Evolutionary conservation across 1,284 basidiomycete species (phyloP), one percentile per base, ranked within the genome.

Genomic region (Fomitopsis betulina): DNA sequence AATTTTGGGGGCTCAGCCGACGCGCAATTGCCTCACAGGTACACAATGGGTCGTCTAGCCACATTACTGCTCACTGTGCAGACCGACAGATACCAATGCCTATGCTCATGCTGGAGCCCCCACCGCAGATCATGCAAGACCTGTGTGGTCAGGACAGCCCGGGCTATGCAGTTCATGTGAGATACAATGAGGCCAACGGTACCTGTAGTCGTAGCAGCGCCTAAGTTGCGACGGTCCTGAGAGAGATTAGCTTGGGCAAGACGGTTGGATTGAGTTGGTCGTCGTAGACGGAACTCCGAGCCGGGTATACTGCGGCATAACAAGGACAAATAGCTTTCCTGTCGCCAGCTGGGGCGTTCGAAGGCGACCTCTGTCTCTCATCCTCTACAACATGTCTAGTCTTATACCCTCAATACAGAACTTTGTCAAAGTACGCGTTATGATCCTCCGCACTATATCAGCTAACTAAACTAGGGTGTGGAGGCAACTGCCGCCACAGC

Each of bases 401-500:
- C 68, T 80, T 57, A 66, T 86, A 27, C 86, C 85, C 13, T 80
- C 81, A 4, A 63, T 88, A 3, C 83, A 85, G 64, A 79, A 75
- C 10, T 81, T 88, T 61, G 84, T 81, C 57, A 89, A 89, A 78
- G 87, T 88, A 59, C 52, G 67, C 54, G 5, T n/a, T 19, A 32
- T 6, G 25, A 43, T 52, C 19, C 27, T 23, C 12, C 43, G 37
- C 43, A 56, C 61, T 13, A 45, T 54, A 15, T 4, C 6, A n/a
- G 12, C 39, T 12, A 8, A 58, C 62, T 63, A n/a, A 65, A 40
- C 0, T 6, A 30, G 25, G 49, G 19, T n/a, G 38, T 45, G 25
- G 40, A 90, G 88, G 87, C 87, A n/a, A 77, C 85, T 1, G 70
- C 82, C 33, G 86, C 87, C 1, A 89, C 88, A 2, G 82, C 82